These are phyloP conservation scores for Penicillium daleae DNA, from an alignment of 495 filamentous ascomycete species.

Conservation along the genomic window DNA sequence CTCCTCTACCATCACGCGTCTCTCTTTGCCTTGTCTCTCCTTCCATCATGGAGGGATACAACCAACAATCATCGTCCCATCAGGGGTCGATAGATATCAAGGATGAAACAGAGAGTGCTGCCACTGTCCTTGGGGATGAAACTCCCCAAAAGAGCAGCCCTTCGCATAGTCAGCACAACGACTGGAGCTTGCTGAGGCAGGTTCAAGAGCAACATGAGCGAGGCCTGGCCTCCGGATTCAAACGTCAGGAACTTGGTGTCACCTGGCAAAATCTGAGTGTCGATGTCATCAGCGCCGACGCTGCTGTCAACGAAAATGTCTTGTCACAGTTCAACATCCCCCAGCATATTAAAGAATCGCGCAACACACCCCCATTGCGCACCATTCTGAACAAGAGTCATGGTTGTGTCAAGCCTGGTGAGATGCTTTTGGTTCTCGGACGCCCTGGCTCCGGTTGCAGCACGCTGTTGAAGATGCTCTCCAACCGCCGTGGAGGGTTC, in stretches of 20 bases:
- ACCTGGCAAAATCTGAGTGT: constrained; percentile 57
- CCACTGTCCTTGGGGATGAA: constrained; percentile 34
- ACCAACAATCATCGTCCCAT: constrained; percentile 16
- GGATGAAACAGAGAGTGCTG: constrained; percentile 39
- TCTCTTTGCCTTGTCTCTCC: not conserved
- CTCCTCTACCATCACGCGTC: not conserved
- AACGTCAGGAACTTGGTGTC: constrained; percentile 54
- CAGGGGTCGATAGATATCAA: constrained; percentile 20
- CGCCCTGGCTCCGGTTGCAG: constrained; percentile 51
- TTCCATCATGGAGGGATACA: constrained; percentile 33
- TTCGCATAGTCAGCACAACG: constrained; percentile 32
- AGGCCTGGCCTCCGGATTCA: constrained; percentile 50
- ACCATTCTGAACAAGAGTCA: constrained; percentile 46
- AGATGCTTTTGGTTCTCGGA: constrained; percentile 52
- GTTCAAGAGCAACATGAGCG: constrained; percentile 49
- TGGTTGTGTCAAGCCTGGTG: constrained; percentile 58
- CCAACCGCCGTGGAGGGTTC: constrained; percentile 66
- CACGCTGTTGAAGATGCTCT: constrained; percentile 63
- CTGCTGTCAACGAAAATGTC: constrained; percentile 53
- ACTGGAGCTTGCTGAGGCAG: constrained; percentile 52
- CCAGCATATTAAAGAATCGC: constrained; percentile 40
- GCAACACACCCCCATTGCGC: constrained; percentile 41
- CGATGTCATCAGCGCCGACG: constrained; percentile 46
- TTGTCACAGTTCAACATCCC: constrained; percentile 62
- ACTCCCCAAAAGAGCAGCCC: constrained; percentile 18